Evolutionary conservation across 805 yeast species (phyloP).

Genomic region (Yarrowia osloensis): DNA sequence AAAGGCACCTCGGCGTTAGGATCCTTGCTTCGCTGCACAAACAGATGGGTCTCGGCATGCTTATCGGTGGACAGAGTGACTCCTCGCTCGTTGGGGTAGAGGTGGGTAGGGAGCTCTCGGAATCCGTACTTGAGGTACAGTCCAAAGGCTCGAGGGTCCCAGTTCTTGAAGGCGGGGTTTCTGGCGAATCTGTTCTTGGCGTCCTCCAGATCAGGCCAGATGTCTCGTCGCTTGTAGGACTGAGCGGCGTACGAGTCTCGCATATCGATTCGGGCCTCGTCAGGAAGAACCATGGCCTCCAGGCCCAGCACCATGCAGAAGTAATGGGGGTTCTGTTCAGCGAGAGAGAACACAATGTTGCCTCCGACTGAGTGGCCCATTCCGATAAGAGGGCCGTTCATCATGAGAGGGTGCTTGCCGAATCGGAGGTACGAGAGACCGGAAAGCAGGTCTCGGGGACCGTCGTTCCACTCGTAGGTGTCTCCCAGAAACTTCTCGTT

Average conservation of each 20-base stretch:
- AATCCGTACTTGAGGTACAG: slow-evolving; percentile 32
- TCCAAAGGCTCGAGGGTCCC: slow-evolving; percentile 34
- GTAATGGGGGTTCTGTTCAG: slow-evolving; percentile 31
- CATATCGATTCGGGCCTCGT: slow-evolving; percentile 6
- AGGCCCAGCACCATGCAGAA: slow-evolving; percentile 34
- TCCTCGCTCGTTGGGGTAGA: slow-evolving; percentile 32
- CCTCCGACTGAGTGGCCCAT: slow-evolving; percentile 38
- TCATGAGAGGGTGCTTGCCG: slow-evolving; percentile 27
- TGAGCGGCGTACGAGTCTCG: slow-evolving; percentile 11
- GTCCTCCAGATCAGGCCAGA: slow-evolving; percentile 33
- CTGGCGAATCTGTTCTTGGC: slow-evolving; percentile 28
- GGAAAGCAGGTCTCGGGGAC: slow-evolving; percentile 31
- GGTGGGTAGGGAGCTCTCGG: slow-evolving; percentile 32
- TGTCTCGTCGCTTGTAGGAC: slow-evolving; percentile 32
- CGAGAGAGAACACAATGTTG: slow-evolving; percentile 27
- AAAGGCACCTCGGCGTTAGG: slow-evolving; percentile 1
- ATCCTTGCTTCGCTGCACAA: slow-evolving; percentile 16
- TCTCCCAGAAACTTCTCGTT: slow-evolving; percentile 36
- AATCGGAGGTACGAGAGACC: slow-evolving; percentile 31
- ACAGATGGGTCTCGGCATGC: slow-evolving; percentile 33
- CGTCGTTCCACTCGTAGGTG: slow-evolving; percentile 34
- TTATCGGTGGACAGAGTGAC: slow-evolving; percentile 34
- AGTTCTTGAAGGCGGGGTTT: slow-evolving; percentile 28
- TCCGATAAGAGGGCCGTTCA: slow-evolving; percentile 34
- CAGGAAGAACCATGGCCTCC: slow-evolving; percentile 35